Evolutionary conservation across 257 asterid genomes (phyloP).

Genomic region (Jacaranda copaia): DNA sequence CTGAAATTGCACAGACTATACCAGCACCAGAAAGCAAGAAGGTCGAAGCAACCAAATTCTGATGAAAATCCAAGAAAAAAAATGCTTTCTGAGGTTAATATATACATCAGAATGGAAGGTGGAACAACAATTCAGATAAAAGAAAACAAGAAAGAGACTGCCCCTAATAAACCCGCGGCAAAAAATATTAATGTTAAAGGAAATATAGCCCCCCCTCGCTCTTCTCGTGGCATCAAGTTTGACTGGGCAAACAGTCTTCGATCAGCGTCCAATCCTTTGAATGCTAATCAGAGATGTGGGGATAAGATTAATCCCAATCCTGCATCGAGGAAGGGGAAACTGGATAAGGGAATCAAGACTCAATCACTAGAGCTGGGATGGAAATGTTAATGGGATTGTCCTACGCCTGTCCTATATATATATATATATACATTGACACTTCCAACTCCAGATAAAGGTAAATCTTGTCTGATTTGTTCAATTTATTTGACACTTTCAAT

Average conservation of each 20-base stretch:
- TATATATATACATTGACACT: no score
- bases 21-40: conserved; percentile 52
- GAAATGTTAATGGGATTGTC: conserved; percentile 34
- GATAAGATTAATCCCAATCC: conserved; percentile 2
- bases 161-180: background rate
- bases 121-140: conserved; percentile 62
- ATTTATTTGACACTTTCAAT: no score
- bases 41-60: background rate
- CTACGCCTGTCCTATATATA: no score
- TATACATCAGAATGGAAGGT: conserved; percentile 69
- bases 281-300: background rate
- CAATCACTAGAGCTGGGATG: conserved; percentile 40
- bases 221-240: conserved; percentile 37
- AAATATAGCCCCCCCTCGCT: background rate
- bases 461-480: no score
- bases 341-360: conserved; percentile 30
- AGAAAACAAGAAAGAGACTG: conserved; percentile 57
- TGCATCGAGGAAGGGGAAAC: background rate
- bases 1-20: conserved; percentile 64
- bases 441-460: no score
- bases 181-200: conserved; percentile 1
- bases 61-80: conserved; percentile 18
- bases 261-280: conserved; percentile 31
- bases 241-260: conserved; percentile 70
- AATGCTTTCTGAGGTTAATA: conserved; percentile 59